Evolutionary conservation across 116 monocot genomes (phyloP), one percentile per base, ranked within the genome.

Genomic region (Trichopus zeylanicus): DNA sequence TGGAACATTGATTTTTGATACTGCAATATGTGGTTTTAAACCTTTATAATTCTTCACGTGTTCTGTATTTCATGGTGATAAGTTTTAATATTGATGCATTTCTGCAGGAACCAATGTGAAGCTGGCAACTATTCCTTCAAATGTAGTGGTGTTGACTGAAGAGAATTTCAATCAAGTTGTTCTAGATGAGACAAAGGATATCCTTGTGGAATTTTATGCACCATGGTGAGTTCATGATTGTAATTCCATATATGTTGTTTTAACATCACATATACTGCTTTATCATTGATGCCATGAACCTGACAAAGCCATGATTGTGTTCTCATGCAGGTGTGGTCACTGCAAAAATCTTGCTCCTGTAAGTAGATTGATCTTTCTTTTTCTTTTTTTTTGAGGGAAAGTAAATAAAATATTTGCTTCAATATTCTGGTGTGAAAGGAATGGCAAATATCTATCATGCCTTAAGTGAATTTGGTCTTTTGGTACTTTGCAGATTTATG

Each of bases 141-240:
- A 20, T 62, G 85, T 85, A 6, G 85, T 85, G 15, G 73, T 76
- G 7, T 30, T 85, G 66, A 71, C 64, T 9, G n/a, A 66, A 46
- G 80, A 85, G 16, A 80, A 55, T 48, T 85, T 85, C 35, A 70
- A 85, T 48, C 60, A 70, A 12, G 31, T 80, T 57, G 80, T 80
- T 38, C 65, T 85, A 28, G 80, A 85, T 70, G 73, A 77, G 48
- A 70, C 63, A 15, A 85, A 85, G 68, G 85, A 85, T 77, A 80
- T 85, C 26, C 80, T 85, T 71, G 80, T 85, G n/a, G 85, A 80
- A 63, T 85, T 85, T 42, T 85, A 85, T 80, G 80, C 85, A 34
- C 80, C 85, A 67, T 85, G 85, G 85, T 85, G 38, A 67, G 67
- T 71, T 33, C 53, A 22, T 2, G 4, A 34, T 47, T 60, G 32